Evolutionary conservation across 164 flowering plant species (phyloP).

Genomic region (Santalum album): DNA sequence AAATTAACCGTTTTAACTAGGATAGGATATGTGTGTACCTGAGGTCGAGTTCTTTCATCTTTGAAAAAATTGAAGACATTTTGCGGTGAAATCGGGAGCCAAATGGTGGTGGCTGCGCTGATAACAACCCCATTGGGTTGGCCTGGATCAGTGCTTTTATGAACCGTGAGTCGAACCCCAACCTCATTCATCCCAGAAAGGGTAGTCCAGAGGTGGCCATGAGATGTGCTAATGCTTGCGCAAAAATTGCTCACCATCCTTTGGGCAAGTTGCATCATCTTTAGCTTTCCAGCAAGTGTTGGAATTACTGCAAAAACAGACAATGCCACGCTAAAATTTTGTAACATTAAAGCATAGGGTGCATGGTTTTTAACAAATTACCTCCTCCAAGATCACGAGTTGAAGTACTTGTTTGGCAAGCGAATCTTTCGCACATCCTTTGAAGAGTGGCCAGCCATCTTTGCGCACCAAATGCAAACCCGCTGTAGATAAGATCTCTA

Average conservation of each 20-base stretch:
- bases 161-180: conserved; percentile 43
- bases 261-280: conserved; percentile 59
- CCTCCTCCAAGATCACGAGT: conserved; percentile 50
- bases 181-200: conserved; percentile 33
- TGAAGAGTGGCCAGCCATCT: conserved; percentile 32
- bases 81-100: conserved; percentile 46
- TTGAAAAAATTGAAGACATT: conserved; percentile 46
- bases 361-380: background rate
- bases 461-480: conserved; percentile 33
- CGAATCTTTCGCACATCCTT: conserved; percentile 46
- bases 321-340: too few relatives aligned
- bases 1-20: too few relatives aligned
- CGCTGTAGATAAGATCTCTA: conserved; percentile 24
- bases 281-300: conserved; percentile 42
- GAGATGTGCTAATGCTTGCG: conserved; percentile 38
- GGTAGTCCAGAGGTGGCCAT: conserved; percentile 38
- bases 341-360: background rate
- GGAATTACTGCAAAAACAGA: conserved; percentile 35
- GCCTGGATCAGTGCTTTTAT: conserved; percentile 44
- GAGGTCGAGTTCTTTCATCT: conserved; percentile 31
- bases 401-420: conserved; percentile 27
- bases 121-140: conserved; percentile 51
- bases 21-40: too few relatives aligned
- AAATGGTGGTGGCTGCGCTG: conserved; percentile 54
- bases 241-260: conserved; percentile 54